Evolutionary conservation across 352 stramenopile species (phyloP).

Genomic region (Phytophthora podocarpi): DNA sequence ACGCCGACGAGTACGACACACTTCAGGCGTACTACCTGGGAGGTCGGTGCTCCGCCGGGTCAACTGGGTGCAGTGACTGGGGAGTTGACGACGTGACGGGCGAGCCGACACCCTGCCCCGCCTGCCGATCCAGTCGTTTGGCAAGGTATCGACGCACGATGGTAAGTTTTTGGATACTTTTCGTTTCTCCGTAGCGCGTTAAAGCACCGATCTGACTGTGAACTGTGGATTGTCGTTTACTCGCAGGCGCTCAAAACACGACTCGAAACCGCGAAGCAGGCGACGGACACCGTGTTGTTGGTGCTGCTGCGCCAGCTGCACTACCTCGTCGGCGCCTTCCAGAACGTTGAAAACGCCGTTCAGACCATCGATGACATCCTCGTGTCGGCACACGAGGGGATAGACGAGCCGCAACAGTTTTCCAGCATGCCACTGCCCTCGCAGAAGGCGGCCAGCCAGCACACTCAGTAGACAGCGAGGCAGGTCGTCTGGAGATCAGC

Average conservation of each 20-base stretch:
- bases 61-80: constrained; percentile 31
- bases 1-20: constrained; percentile 63
- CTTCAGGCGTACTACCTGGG: constrained; percentile 69
- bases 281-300: constrained; percentile 47
- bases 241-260: constrained; percentile 52
- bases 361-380: constrained; percentile 65
- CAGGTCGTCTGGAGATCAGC: neutral
- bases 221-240: constrained; percentile 5
- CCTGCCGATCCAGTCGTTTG: constrained; percentile 56
- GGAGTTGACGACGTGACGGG: constrained; percentile 29
- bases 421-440: constrained; percentile 16
- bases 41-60: constrained; percentile 42
- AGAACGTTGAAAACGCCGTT: constrained; percentile 69
- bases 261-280: constrained; percentile 43
- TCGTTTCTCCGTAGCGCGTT: neutral
- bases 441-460: constrained; percentile 27
- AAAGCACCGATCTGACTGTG: constrained; percentile 1
- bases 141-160: constrained; percentile 64
- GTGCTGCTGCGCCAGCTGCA: constrained; percentile 72
- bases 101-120: constrained; percentile 38
- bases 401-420: constrained; percentile 30
- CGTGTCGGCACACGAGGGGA: constrained; percentile 45
- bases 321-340: constrained; percentile 75
- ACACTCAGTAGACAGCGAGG: constrained; percentile 31
- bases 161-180: constrained; percentile 33